Evolutionary conservation across 2,329 filamentous ascomycete genomes (phyloP), one percentile per base, ranked within the genome.

Genomic region (Aplosporella prunicola): DNA sequence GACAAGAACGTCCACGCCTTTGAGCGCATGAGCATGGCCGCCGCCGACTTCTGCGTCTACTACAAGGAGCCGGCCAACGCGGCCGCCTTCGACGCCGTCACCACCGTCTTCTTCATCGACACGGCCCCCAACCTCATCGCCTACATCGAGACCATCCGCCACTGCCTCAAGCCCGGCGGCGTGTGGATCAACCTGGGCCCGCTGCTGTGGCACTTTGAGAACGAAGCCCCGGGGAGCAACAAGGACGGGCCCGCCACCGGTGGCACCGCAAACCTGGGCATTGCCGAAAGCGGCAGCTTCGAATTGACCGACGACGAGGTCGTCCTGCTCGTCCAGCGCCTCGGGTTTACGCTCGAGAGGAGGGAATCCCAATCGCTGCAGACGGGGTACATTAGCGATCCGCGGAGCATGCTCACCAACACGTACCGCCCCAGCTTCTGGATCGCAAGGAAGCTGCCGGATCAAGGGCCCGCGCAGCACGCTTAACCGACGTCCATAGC

Each of bases 61-160:
- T 98, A 98, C 57, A 72, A 70, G 17, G 69, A 79, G 41, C 66
- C 72, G 1, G 71, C 73, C 1, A 74, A 83, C 48, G 59, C 63
- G 7, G 70, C 69, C 1, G 51, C 59, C 0, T 96, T 87, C 57
- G 80, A 95, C 51, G 87, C 81, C 1, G 85, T 96, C 2, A 78
- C 84, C 0, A 85, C 82, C 3, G 83, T 94, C 9, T 98, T 96
- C 64, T 98, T 98, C 65, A 80, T 98, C 41, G 93, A 98, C 57
- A 98, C 91, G 1, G 91, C 91, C 2, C 88, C 89, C 1, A 96
- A 98, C 56, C 58, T 95, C 20, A 81, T 96, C 37, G 76, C 82
- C 2, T 98, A 98, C 55, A 75, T 98, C 22, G 79, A 93, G 54
- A 80, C 87, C 2, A 83, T 96, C 38, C 67, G 65, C 27, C 74